A percentile compares a stretch with the other conserved stretches of the same genome.
Conservation (phyloP, 768 basidiomycete genomes). For the Agrocybe praecox region DNA sequence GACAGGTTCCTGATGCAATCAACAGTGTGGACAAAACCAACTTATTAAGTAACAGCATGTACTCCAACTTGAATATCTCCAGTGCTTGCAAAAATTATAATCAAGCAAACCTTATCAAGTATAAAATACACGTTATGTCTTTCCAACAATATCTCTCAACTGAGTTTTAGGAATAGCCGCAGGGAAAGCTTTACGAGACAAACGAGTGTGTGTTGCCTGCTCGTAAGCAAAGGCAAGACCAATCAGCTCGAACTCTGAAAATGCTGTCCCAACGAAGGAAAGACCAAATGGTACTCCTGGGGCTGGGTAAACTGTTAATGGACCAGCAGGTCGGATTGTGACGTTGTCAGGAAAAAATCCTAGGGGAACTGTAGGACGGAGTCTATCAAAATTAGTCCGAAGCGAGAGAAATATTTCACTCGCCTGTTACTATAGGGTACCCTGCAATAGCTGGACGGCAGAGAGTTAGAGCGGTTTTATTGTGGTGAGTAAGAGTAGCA, state of each 20-base stretch:
- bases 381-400: not conserved
- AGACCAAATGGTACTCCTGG: slow-evolving; percentile 57
- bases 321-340: slow-evolving; percentile 38
- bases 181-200: slow-evolving; percentile 48
- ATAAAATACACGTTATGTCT: no score
- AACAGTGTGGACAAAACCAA: no score
- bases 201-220: slow-evolving; percentile 57
- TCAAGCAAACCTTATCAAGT: no score
- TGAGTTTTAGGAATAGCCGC: slow-evolving; percentile 61
- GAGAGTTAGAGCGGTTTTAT: not conserved
- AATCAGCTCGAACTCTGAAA: slow-evolving; percentile 61
- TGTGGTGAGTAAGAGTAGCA: not conserved
- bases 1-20: no score
- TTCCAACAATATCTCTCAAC: slow-evolving; percentile 34
- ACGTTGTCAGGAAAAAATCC: slow-evolving; percentile 58
- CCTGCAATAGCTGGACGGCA: slow-evolving; percentile 52
- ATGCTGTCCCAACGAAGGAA: slow-evolving; percentile 63
- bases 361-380: slow-evolving; percentile 50
- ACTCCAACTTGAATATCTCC: no score
- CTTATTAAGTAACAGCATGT: no score
- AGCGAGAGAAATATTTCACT: slow-evolving; percentile 22
- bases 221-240: slow-evolving; percentile 67
- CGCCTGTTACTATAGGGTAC: slow-evolving; percentile 68
- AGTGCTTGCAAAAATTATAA: no score
- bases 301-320: slow-evolving; percentile 45